These are phyloP conservation scores for Plasmopara viticola DNA, from an alignment of 352 stramenopile species.

Conservation along the genomic window DNA sequence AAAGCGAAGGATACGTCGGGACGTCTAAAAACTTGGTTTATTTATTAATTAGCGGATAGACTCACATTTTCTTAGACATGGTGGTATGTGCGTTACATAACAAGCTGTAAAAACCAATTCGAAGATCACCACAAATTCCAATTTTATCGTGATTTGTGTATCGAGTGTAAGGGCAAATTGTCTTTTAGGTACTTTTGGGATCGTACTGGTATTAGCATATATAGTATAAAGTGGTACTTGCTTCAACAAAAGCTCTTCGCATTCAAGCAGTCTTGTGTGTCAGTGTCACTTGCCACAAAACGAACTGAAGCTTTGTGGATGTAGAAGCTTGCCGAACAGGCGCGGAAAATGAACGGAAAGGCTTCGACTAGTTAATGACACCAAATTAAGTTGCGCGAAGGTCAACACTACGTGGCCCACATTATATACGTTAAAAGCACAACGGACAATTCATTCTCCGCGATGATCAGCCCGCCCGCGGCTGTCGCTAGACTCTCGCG, in stretches of 20 bases:
- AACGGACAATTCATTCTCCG: slow-evolving; percentile 11
- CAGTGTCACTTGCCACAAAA: background rate
- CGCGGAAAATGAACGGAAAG: too few relatives aligned
- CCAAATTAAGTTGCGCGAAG: background rate
- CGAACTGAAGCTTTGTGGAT: background rate
- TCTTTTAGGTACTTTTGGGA: too few relatives aligned
- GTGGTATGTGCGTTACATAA: too few relatives aligned
- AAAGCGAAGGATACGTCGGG: slow-evolving; percentile 2
- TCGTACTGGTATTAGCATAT: too few relatives aligned
- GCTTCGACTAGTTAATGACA: too few relatives aligned
- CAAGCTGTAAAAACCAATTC: too few relatives aligned
- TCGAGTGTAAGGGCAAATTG: too few relatives aligned
- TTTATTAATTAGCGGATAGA: slow-evolving; percentile 8
- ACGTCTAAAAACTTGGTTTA: background rate
- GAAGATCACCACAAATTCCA: too few relatives aligned
- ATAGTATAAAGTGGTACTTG: too few relatives aligned
- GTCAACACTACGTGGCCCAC: slow-evolving; percentile 6
- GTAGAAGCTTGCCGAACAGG: background rate
- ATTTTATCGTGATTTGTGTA: too few relatives aligned
- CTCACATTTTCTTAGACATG: background rate
- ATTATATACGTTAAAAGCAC: background rate
- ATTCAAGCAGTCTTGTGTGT: too few relatives aligned
- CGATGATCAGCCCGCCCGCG: slow-evolving; percentile 19
- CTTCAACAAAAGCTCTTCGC: too few relatives aligned
- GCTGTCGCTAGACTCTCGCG: background rate